Base-by-base conservation (phyloP, 345 rosid genomes). In the Populus pruinosa region DNA sequence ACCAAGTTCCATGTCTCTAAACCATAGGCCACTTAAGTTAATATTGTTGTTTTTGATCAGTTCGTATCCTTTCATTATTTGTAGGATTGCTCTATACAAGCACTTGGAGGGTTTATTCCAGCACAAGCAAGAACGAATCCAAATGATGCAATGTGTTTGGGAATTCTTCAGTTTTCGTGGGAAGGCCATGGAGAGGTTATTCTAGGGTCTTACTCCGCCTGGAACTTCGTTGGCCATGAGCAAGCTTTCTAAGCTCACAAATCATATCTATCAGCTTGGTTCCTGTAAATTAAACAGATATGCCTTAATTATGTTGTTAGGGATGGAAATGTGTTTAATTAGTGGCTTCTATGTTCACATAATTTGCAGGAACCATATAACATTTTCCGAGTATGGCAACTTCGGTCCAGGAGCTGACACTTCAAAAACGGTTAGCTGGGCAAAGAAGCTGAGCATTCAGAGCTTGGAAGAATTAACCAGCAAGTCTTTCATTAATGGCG, bases 171-270 rank as follows among this genome's bases (percentile, higher is more conserved):
- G 29, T 27, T 27, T 27, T 27, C 29, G 29, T 27, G 29, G 29
- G 29, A 0, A 27, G 29, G 29, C 29, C 29, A 27, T 27, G 29
- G 29, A 27, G 29, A 27, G 29, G 29, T 27, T 27, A 67, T n/a
- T 70, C 92, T 0, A 88, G 92, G 71, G 93, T 90, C 9, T 3
- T 91, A 1, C 90, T 90, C 83, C 86, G 67, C 91, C 36, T 91
- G 92, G 92, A 12, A 73, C 9, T 70, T 1, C 21, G 56, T 3
- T 7, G 86, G 85, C 39, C 74, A 74, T 0, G 88, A 83, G 91
- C 86, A 81, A 67, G 89, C 71, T 75, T 35, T 36, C 12, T 53
- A 1, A 17, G 21, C 25, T 6, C 63, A 20, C 6, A 31, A 53
- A 53, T 20, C 23, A 53, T 53, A 6, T 21, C 20, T 53, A 5